Conservation (phyloP, 306 rosid genomes). For the Prosopis cineraria region DNA sequence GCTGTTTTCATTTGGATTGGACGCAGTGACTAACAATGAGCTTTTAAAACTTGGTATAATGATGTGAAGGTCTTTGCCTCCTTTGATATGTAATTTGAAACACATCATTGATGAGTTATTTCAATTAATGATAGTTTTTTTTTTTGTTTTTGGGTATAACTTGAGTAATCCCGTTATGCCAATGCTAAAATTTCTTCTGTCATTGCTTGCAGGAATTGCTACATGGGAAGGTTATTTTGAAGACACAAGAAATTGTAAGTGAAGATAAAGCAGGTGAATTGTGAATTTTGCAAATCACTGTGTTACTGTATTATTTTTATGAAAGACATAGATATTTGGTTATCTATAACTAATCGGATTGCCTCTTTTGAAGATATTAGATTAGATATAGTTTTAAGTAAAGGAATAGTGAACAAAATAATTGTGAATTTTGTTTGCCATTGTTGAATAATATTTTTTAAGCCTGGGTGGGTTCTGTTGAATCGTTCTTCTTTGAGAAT, state of each 20-base stretch:
- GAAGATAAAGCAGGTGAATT: slow-evolving; percentile 74
- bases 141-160: neutral
- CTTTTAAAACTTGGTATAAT: too few relatives aligned
- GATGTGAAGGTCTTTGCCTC: too few relatives aligned
- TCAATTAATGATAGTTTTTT: neutral
- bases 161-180: slow-evolving; percentile 2
- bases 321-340: slow-evolving; percentile 55
- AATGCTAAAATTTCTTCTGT: slow-evolving; percentile 29
- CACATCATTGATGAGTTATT: too few relatives aligned
- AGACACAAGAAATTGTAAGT: slow-evolving; percentile 60
- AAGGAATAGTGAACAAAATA: too few relatives aligned
- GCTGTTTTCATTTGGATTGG: too few relatives aligned
- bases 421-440: too few relatives aligned
- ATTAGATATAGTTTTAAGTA: slow-evolving; percentile 67
- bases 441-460: too few relatives aligned
- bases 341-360: slow-evolving; percentile 78
- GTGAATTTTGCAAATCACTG: slow-evolving; percentile 72
- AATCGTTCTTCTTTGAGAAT: too few relatives aligned
- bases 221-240: slow-evolving; percentile 68
- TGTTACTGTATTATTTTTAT: slow-evolving; percentile 57
- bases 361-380: slow-evolving; percentile 56
- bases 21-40: too few relatives aligned
- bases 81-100: too few relatives aligned
- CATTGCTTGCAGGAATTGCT: slow-evolving; percentile 68
- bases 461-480: too few relatives aligned